Evolutionary conservation across 2,329 filamentous ascomycete genomes (phyloP).

Genomic region (Cladophialophora yegresii): DNA sequence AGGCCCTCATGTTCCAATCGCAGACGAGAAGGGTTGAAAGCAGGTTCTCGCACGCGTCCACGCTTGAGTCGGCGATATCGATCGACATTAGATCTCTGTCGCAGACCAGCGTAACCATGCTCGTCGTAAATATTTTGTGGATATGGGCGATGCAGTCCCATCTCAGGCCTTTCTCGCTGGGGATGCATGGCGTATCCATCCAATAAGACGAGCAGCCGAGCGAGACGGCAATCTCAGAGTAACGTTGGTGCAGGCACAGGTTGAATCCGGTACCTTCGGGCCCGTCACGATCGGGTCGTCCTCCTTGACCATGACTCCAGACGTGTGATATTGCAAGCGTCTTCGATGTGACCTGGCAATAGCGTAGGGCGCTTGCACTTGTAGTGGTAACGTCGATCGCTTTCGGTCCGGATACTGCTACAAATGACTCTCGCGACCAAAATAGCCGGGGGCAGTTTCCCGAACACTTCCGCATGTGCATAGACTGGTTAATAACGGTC

Average conservation of each 20-base stretch:
- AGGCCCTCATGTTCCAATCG: slow-evolving; percentile 39
- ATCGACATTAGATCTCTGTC: slow-evolving; percentile 39
- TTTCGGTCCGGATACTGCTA: not conserved
- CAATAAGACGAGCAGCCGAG: slow-evolving; percentile 36
- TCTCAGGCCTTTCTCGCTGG: slow-evolving; percentile 33
- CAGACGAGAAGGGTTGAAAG: slow-evolving; percentile 34
- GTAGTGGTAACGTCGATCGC: not conserved
- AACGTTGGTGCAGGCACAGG: not conserved
- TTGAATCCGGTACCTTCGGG: slow-evolving; percentile 11
- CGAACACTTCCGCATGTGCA: not conserved
- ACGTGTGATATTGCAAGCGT: slow-evolving; percentile 21
- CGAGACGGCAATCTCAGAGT: not conserved
- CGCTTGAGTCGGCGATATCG: slow-evolving; percentile 28
- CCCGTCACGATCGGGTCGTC: slow-evolving; percentile 11
- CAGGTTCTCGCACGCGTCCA: slow-evolving; percentile 28
- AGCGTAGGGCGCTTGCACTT: not conserved
- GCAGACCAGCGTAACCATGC: slow-evolving; percentile 34
- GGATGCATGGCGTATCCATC: slow-evolving; percentile 41
- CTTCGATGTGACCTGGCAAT: slow-evolving; percentile 3
- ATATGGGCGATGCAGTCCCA: slow-evolving; percentile 37
- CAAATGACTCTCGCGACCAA: not conserved
- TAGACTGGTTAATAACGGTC: not conserved
- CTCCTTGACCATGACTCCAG: slow-evolving; percentile 24
- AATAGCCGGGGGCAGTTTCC: not conserved
- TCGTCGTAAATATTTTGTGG: slow-evolving; percentile 35